These are phyloP conservation scores for Begonia loranthoides DNA, from an alignment of 306 rosid species.

Conservation along the genomic window DNA sequence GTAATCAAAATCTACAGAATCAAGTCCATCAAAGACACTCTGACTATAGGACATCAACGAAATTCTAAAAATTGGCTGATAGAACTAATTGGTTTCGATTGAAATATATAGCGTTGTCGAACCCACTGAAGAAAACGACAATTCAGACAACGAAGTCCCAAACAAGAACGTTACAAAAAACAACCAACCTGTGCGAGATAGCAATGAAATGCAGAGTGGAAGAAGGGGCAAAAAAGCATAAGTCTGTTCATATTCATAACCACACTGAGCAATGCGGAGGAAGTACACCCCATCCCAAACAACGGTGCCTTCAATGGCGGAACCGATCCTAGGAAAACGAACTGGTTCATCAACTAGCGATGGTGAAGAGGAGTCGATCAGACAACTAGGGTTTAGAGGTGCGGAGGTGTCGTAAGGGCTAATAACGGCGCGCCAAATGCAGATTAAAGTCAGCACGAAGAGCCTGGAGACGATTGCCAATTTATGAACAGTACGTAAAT, in stretches of 20 bases:
- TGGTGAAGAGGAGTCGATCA: conserved; percentile 2
- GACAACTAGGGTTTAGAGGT: conserved; percentile 41
- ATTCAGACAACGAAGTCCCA: not conserved
- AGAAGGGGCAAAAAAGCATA: conserved; percentile 86
- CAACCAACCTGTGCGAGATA: conserved; percentile 32
- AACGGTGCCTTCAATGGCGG: conserved; percentile 47
- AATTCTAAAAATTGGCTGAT: not conserved
- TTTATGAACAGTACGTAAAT: conserved; percentile 24
- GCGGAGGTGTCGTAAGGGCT: conserved; percentile 91
- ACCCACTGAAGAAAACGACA: not conserved
- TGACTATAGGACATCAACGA: not conserved
- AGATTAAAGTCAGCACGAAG: conserved; percentile 29
- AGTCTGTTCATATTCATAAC: conserved; percentile 84
- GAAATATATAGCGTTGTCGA: not conserved
- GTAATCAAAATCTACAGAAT: not conserved
- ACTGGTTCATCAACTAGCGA: conserved; percentile 1
- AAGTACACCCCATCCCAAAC: conserved; percentile 88
- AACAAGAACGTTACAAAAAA: not conserved
- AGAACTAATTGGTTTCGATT: not conserved
- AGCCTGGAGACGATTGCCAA: conserved; percentile 51
- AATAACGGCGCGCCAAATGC: conserved; percentile 38
- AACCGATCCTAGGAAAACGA: conserved; percentile 24
- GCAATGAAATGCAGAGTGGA: conserved; percentile 39
- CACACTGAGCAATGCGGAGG: conserved; percentile 59
- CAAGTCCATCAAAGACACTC: not conserved